Percentiles rank a stretch among this genome's conserved stretches.
These are phyloP conservation scores for Cystoisospora suis DNA, from an alignment of 169 alveolate genomes.

Conservation along the genomic window DNA sequence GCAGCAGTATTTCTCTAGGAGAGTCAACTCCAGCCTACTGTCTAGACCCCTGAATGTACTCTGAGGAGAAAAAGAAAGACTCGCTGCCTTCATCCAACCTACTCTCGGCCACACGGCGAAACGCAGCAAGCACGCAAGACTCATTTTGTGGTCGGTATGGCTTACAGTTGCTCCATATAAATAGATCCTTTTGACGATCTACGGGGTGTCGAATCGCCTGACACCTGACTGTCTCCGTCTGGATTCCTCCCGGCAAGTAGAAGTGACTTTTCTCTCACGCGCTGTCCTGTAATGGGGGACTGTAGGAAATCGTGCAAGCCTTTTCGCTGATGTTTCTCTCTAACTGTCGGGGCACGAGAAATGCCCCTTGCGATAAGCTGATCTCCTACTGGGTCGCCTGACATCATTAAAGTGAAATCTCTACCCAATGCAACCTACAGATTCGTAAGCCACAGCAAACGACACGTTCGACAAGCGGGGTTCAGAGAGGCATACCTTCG, in stretches of 20 bases:
- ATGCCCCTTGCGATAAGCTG: background rate
- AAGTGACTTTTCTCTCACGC: background rate
- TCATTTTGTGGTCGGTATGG: background rate
- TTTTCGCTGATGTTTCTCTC: background rate
- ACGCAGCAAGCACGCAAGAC: background rate
- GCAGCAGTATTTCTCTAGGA: background rate
- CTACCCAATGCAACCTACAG: background rate
- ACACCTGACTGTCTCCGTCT: too few relatives aligned
- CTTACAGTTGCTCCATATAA: background rate
- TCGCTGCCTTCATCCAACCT: background rate
- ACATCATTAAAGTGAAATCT: background rate
- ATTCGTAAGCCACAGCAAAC: background rate
- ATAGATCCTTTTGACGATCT: background rate
- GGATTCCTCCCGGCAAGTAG: background rate
- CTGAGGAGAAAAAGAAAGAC: background rate
- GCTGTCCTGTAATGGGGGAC: background rate
- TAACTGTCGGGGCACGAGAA: background rate
- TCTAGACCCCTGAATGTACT: background rate
- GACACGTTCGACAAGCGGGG: background rate
- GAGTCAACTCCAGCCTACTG: background rate
- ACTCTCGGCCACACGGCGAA: background rate
- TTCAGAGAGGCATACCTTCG: background rate
- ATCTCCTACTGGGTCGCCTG: background rate
- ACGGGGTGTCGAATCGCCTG: background rate
- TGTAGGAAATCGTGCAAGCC: background rate